These are phyloP conservation scores for Ruellia speciosa DNA, from an alignment of 305 asterid species.

Conservation along the genomic window DNA sequence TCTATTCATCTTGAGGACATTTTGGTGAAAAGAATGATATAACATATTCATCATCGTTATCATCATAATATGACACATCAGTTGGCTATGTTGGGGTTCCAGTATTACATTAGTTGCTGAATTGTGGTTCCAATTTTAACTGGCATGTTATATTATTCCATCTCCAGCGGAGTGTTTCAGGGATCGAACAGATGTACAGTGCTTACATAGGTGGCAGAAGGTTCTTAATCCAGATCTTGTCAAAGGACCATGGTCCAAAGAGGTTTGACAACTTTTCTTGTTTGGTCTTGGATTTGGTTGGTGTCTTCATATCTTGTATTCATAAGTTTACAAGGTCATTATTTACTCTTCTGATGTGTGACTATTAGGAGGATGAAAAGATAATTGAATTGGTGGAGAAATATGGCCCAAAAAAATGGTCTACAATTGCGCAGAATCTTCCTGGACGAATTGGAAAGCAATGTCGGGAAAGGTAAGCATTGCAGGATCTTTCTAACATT, in stretches of 20 bases:
- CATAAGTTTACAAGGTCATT: constrained; percentile 14
- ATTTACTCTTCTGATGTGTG: constrained; percentile 16
- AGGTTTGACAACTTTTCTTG: constrained; percentile 36
- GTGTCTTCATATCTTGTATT: not conserved
- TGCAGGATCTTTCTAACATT: constrained; percentile 14
- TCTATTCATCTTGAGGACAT: not conserved
- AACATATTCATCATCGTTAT: too few species aligned
- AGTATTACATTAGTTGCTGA: not conserved
- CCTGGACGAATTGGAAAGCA: constrained; percentile 99
- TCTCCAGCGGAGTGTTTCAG: constrained; percentile 86
- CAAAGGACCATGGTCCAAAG: constrained; percentile 99
- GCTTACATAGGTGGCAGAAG: constrained; percentile 99
- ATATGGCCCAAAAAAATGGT: constrained; percentile 96
- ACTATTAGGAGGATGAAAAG: constrained; percentile 78
- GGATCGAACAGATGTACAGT: constrained; percentile 97
- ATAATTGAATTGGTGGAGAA: constrained; percentile 68
- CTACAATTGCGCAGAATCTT: constrained; percentile 88
- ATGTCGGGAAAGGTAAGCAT: constrained; percentile 84
- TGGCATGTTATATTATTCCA: constrained; percentile 17
- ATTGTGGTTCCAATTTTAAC: not conserved
- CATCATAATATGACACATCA: too few species aligned
- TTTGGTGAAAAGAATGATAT: not conserved
- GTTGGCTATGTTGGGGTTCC: too few species aligned
- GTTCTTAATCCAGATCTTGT: constrained; percentile 98
- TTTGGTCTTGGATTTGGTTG: constrained; percentile 12